A percentile compares a stretch with the other conserved stretches of the same genome.
Evolutionary conservation across 1,284 basidiomycete genomes (phyloP).

Genomic region (Inonotus obliquus): DNA sequence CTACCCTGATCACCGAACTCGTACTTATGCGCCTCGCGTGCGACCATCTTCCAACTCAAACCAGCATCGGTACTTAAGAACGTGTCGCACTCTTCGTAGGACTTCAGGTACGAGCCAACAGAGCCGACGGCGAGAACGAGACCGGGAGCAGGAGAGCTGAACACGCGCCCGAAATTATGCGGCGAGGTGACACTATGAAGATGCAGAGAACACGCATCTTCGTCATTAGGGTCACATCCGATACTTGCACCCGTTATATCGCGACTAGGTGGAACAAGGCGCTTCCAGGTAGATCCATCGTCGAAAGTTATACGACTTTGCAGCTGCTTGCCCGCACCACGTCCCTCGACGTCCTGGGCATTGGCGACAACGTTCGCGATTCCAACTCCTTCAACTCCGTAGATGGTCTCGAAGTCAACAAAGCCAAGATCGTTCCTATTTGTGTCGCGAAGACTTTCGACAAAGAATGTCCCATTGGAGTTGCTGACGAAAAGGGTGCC

Average conservation of each 20-base stretch:
- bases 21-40: constrained; percentile 82
- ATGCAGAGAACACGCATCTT: constrained; percentile 75
- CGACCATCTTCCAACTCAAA: constrained; percentile 79
- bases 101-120: constrained; percentile 64
- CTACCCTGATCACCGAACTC: constrained; percentile 93
- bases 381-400: constrained; percentile 91
- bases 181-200: constrained; percentile 87
- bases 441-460: constrained; percentile 87
- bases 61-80: constrained; percentile 92
- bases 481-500: constrained; percentile 95
- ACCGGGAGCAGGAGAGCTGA: constrained; percentile 92
- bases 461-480: constrained; percentile 92
- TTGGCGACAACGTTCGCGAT: constrained; percentile 87
- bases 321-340: constrained; percentile 61
- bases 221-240: constrained; percentile 56
- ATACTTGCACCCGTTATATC: constrained; percentile 61
- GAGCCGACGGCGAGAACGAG: constrained; percentile 94
- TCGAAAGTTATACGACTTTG: constrained; percentile 85
- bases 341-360: constrained; percentile 71
- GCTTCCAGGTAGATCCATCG: constrained; percentile 50
- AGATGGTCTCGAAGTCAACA: constrained; percentile 91
- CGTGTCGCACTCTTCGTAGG: constrained; percentile 91
- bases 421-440: constrained; percentile 85
- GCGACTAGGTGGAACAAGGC: constrained; percentile 56
- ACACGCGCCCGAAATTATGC: constrained; percentile 91